Evolutionary conservation across 116 monocot genomes (phyloP), one percentile per base, ranked within the genome.

Genomic region (Phalaenopsis hybrid): DNA sequence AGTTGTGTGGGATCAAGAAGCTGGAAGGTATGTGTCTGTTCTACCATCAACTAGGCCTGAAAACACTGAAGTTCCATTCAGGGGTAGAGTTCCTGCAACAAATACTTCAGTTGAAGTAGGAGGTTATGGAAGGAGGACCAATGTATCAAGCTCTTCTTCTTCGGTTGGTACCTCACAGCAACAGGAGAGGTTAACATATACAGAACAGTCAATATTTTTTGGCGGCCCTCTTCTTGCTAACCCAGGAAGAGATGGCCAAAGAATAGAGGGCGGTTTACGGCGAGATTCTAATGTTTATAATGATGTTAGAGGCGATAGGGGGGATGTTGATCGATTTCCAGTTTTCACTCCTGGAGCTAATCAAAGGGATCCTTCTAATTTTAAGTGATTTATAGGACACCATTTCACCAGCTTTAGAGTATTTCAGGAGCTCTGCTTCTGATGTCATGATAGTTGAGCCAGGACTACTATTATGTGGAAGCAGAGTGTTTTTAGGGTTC

Each of bases 1-100:
- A 0, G 99, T 99, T 43, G 86, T 99, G 44, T 99, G 99, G 99
- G 99, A 95, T 75, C 95, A 88, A 85, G 99, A 99, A 78, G 93
- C 99, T 45, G 99, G 99, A 3, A 86, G 99, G 21, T 99, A 93
- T 57, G 88, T 99, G 3, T 99, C 99, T 15, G 91, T 92, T 10
- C 75, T 88, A 4, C 65, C 85, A 41, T 34, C 89, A 4, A 23
- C 82, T 21, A 80, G 85, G 76, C 43, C 78, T 28, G 90, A 84
- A n/a, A 69, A 78, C 69, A 80, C 67, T 10, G 88, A 86, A 52
- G 46, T 72, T 43, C 81, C 88, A 57, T 34, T 34, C 1, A 80
- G 86, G 69, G 68, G 81, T 44, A 84, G 87, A 44, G 81, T 89
- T 12, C 51, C 80, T 4, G 78, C 52, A 17, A 86, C 75, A 1